Percentiles rank a stretch among this genome's conserved stretches.
Evolutionary conservation across 192 early-diverging fungal species (phyloP).

Genomic region (Thamnidium elegans): DNA sequence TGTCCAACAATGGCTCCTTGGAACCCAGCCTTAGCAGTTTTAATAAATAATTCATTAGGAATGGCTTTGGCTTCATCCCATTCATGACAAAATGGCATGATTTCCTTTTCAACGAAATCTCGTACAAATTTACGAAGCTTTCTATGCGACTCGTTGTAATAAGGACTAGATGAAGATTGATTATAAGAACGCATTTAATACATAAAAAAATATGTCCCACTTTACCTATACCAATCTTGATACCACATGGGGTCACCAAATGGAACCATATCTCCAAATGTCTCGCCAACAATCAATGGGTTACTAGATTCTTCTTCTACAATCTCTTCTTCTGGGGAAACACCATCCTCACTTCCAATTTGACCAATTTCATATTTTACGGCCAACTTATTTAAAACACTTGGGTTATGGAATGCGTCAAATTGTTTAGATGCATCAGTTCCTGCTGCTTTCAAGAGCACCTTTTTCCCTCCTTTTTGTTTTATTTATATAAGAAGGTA

Average conservation of each 20-base stretch:
- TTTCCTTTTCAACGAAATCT: conserved; percentile 75
- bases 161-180: conserved; percentile 62
- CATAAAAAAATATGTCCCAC: not conserved
- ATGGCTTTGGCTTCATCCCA: conserved; percentile 84
- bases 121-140: conserved; percentile 58
- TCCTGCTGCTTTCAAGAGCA: conserved; percentile 74
- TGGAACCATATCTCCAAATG: conserved; percentile 75
- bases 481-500: no score
- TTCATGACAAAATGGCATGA: conserved; percentile 72
- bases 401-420: conserved; percentile 76
- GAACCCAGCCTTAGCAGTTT: conserved; percentile 73
- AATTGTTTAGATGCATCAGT: conserved; percentile 83
- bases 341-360: conserved; percentile 49
- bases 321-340: conserved; percentile 24
- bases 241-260: conserved; percentile 80
- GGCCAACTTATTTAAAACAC: conserved; percentile 62
- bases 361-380: conserved; percentile 61
- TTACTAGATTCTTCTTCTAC: conserved; percentile 42
- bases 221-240: conserved; percentile 32
- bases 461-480: conserved; percentile 66
- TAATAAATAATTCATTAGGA: conserved; percentile 68
- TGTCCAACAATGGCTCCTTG: conserved; percentile 59
- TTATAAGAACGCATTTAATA: not conserved
- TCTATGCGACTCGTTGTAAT: conserved; percentile 77
- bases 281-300: conserved; percentile 32